Conservation (phyloP, 192 early-diverging fungal species). For the Rhizophagus prolifer region DNA sequence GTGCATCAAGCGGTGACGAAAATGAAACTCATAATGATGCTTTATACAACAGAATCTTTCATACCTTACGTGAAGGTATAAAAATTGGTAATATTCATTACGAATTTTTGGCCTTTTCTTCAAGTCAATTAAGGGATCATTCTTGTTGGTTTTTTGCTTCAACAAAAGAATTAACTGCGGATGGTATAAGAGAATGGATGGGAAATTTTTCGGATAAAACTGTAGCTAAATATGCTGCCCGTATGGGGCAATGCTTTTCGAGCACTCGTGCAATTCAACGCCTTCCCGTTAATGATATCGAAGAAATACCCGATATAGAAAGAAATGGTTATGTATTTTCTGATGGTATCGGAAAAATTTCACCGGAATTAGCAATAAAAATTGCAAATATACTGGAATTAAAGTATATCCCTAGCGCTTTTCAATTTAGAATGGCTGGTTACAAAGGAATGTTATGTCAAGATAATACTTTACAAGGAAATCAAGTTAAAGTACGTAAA, state of each 20-base stretch:
- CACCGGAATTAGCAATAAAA: no score
- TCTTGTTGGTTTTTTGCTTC: constrained; percentile 74
- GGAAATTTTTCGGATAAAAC: constrained; percentile 55
- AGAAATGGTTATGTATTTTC: constrained; percentile 32
- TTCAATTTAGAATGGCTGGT: constrained; percentile 71
- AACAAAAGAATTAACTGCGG: constrained; percentile 36
- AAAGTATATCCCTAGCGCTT: constrained; percentile 53
- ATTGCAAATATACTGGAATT: constrained; percentile 8
- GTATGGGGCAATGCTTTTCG: no score
- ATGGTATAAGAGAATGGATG: constrained; percentile 54
- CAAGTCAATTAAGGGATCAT: constrained; percentile 62
- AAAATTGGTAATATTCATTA: constrained; percentile 52
- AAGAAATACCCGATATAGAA: constrained; percentile 57
- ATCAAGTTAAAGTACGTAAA: constrained; percentile 51
- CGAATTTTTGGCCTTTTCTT: constrained; percentile 63
- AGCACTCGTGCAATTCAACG: constrained; percentile 50
- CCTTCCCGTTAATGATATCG: constrained; percentile 41
- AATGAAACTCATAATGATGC: constrained; percentile 32
- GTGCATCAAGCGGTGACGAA: constrained; percentile 27
- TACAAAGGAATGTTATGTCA: constrained; percentile 26
- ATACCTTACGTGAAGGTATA: constrained; percentile 49
- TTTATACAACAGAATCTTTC: constrained; percentile 54
- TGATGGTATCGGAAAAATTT: no score
- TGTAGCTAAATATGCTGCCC: constrained; percentile 3
- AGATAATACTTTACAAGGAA: background rate